Evolutionary conservation across 495 filamentous ascomycete species (phyloP), one percentile per base, ranked within the genome.

Genomic region (Cairneyella variabilis): DNA sequence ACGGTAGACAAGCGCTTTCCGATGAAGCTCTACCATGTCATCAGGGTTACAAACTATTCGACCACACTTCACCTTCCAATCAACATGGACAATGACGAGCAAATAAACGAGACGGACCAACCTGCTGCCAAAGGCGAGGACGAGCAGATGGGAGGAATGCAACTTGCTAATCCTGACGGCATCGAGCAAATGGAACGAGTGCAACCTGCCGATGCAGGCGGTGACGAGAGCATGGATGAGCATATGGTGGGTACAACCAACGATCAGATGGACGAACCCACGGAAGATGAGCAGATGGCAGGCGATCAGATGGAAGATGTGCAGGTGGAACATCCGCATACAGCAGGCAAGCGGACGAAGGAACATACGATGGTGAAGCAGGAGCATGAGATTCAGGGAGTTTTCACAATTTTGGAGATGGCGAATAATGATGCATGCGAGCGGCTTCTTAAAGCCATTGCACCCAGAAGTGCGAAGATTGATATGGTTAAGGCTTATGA

Each of bases 401-500:
- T n/a, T 1, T 32, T 36, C 23, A 39, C 38, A 3, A 4, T 4
- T 1, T 34, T 52, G 25, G 22, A 32, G 9, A 52, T 52, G 49
- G 49, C 49, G 11, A 52, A 52, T n/a, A 8, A 18, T 22, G 23
- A 16, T 1, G 49, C 49, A 3, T 52, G 38, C 17, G 26, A 21
- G 2, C n/a, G 17, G 16, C 12, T 52, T 3, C 30, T 47, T 1
- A 14, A 48, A 14, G 22, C 47, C 20, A 27, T 45, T 5, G 28
- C 39, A 18, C 57, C 57, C 14, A 40, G 0, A 32, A 23, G 10
- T 7, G 3, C 16, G 22, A 48, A 16, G 3, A 37, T 60, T 3
- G 57, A 56, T 17, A 7, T 41, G n/a, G 23, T 59, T 6, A 9
- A 55, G n/a, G 20, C 45, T n/a, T 27, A 55, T 39, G 20, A 17